A percentile compares a stretch with the other conserved stretches of the same genome.
Conservation (phyloP, 2,329 filamentous ascomycete genomes). For the Colletotrichum orbiculare region DNA sequence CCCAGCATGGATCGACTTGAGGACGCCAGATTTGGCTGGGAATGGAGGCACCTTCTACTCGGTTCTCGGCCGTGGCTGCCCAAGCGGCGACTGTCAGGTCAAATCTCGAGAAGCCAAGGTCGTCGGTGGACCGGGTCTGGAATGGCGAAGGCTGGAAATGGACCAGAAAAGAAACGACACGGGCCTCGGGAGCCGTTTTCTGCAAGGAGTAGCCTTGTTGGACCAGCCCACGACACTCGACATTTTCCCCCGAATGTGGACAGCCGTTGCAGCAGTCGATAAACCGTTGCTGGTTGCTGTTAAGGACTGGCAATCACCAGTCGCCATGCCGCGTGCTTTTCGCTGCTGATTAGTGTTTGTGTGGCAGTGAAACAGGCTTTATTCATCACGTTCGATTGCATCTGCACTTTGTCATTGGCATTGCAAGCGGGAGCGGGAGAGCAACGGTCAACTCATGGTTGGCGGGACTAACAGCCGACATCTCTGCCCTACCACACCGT, state of each 20-base stretch:
- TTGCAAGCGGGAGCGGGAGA: constrained; percentile 15
- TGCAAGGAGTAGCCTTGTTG: constrained; percentile 35
- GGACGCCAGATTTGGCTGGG: background rate
- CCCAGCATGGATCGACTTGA: background rate
- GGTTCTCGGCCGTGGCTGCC: constrained; percentile 29
- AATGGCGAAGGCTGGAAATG: constrained; percentile 29
- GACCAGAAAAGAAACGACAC: constrained; percentile 28
- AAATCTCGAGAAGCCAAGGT: constrained; percentile 16
- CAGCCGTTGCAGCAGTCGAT: constrained; percentile 10
- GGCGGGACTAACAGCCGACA: constrained; percentile 25
- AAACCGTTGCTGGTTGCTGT: constrained; percentile 23
- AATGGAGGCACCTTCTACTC: constrained; percentile 12
- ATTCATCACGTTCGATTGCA: constrained; percentile 12
- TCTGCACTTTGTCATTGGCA: constrained; percentile 21
- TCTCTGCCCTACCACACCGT: constrained; percentile 24
- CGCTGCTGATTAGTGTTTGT: constrained; percentile 9
- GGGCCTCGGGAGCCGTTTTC: constrained; percentile 7
- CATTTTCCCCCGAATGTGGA: background rate
- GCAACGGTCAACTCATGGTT: constrained; percentile 13
- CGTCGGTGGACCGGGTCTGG: constrained; percentile 27
- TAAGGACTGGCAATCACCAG: constrained; percentile 11
- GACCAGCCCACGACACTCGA: constrained; percentile 6
- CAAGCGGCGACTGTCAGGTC: constrained; percentile 36
- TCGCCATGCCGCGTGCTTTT: background rate
- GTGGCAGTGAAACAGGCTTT: constrained; percentile 35